phyloP scores from a whole-genome alignment of 345 rosid genomes.

The Brassica juncea region DNA sequence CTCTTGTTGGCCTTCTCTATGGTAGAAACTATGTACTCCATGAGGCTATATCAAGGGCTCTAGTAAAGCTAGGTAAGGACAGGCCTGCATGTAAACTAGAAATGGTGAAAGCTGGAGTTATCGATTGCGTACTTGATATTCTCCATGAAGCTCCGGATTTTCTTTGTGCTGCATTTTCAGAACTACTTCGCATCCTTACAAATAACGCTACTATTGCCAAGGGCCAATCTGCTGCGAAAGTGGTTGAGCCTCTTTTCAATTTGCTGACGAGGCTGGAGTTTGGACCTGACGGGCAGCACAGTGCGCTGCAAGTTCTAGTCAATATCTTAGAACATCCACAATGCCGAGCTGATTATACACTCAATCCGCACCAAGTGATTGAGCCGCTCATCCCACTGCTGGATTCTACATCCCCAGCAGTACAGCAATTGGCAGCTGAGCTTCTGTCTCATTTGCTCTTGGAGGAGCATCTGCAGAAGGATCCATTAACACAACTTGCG shows the following conservation, averaged over 20 bases:
- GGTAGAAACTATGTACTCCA: slow-evolving; percentile 88
- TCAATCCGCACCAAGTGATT: slow-evolving; percentile 79
- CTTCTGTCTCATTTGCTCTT: slow-evolving; percentile 85
- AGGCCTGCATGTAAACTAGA: slow-evolving; percentile 95
- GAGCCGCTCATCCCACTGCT: slow-evolving; percentile 95
- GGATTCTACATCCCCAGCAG: slow-evolving; percentile 90
- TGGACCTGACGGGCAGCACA: slow-evolving; percentile 93
- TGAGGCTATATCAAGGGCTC: slow-evolving; percentile 91
- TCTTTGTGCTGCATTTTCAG: slow-evolving; percentile 87
- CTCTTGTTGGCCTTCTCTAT: slow-evolving; percentile 95
- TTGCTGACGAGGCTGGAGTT: slow-evolving; percentile 75
- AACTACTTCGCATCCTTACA: slow-evolving; percentile 88
- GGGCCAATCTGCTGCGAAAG: slow-evolving; percentile 90
- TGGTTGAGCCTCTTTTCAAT: slow-evolving; percentile 84
- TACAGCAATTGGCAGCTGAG: slow-evolving; percentile 97
- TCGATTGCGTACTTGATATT: slow-evolving; percentile 85
- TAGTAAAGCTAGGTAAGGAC: slow-evolving; percentile 97
- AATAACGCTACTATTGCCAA: slow-evolving; percentile 95
- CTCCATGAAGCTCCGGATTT: slow-evolving; percentile 95
- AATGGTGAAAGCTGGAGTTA: slow-evolving; percentile 97
- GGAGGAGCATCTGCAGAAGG: slow-evolving; percentile 92
- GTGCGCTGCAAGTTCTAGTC: slow-evolving; percentile 90
- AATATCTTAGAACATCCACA: slow-evolving; percentile 95
- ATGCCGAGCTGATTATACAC: slow-evolving; percentile 80
- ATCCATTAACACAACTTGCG: slow-evolving; percentile 71